These are phyloP conservation scores for Geotrichum bryndzae DNA, from an alignment of 1,139 yeast genomes.

Conservation along the genomic window DNA sequence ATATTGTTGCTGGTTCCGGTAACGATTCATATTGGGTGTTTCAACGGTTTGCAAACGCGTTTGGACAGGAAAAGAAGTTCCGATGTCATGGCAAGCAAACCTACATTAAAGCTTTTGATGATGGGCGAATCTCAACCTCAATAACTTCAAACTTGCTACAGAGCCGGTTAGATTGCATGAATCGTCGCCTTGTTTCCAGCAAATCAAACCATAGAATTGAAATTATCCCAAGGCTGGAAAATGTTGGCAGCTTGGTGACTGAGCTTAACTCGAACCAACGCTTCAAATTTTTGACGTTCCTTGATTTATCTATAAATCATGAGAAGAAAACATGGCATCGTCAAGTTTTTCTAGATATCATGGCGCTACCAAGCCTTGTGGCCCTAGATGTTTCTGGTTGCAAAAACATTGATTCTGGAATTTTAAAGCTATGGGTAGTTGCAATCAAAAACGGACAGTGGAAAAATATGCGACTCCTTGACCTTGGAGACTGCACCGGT, in stretches of 20 bases:
- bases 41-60: constrained; percentile 22
- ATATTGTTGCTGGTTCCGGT: constrained; percentile 22
- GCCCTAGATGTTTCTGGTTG: constrained; percentile 25
- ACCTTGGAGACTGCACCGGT: constrained; percentile 10
- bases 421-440: constrained; percentile 24
- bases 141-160: neutral
- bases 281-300: constrained; percentile 18
- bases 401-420: constrained; percentile 15
- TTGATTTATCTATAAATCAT: constrained; percentile 19
- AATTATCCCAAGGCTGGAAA: constrained; percentile 8
- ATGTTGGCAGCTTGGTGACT: constrained; percentile 9
- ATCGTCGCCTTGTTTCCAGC: constrained; percentile 12
- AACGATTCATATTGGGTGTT: constrained; percentile 27
- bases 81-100: constrained; percentile 21
- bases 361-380: constrained; percentile 20
- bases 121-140: neutral
- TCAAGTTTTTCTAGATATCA: constrained; percentile 18
- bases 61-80: constrained; percentile 22
- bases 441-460: constrained; percentile 24
- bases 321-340: constrained; percentile 3
- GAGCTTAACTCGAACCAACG: constrained; percentile 12
- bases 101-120: constrained; percentile 4
- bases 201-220: constrained; percentile 19
- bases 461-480: constrained; percentile 21
- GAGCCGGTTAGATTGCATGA: constrained; percentile 6